phyloP scores from a whole-genome alignment of 768 basidiomycete species.

The Tylopilus intermedius region DNA sequence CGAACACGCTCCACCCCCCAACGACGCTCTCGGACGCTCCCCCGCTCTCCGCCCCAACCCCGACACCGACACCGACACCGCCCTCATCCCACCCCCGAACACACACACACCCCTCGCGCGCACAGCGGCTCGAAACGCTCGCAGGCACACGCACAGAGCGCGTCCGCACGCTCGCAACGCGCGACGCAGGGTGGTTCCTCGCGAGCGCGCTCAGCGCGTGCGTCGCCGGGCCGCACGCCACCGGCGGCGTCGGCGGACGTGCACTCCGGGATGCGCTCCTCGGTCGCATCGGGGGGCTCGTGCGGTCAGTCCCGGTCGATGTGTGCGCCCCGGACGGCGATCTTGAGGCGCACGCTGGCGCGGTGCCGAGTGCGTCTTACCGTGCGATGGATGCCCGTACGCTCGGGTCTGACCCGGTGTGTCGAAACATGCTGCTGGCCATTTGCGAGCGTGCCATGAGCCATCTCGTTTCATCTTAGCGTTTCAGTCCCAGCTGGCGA shows the following conservation, averaged over 20 bases:
- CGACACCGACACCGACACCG: background rate
- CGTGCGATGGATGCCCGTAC: background rate
- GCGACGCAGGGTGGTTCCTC: slow-evolving; percentile 28
- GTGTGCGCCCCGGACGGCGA: background rate
- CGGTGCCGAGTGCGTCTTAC: no score
- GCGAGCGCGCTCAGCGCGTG: slow-evolving; percentile 24
- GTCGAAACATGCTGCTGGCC: slow-evolving; percentile 26
- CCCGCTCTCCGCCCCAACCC: background rate
- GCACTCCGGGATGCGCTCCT: slow-evolving; percentile 17
- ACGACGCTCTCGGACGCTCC: background rate
- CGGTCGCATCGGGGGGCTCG: slow-evolving; percentile 22
- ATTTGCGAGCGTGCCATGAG: slow-evolving; percentile 25
- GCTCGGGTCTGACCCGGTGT: slow-evolving; percentile 16
- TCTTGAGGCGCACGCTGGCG: background rate
- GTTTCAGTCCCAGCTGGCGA: background rate
- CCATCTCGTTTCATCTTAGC: slow-evolving; percentile 3
- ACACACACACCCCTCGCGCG: background rate
- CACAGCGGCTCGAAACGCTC: slow-evolving; percentile 8
- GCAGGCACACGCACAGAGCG: slow-evolving; percentile 14
- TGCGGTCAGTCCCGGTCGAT: slow-evolving; percentile 4
- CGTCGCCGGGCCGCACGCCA: background rate
- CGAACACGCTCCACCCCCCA: background rate
- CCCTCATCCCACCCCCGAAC: background rate
- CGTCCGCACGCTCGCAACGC: slow-evolving; percentile 21
- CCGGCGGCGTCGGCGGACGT: background rate